phyloP scores from a whole-genome alignment of 805 yeast species.

The Scheffersomyces spartinae region DNA sequence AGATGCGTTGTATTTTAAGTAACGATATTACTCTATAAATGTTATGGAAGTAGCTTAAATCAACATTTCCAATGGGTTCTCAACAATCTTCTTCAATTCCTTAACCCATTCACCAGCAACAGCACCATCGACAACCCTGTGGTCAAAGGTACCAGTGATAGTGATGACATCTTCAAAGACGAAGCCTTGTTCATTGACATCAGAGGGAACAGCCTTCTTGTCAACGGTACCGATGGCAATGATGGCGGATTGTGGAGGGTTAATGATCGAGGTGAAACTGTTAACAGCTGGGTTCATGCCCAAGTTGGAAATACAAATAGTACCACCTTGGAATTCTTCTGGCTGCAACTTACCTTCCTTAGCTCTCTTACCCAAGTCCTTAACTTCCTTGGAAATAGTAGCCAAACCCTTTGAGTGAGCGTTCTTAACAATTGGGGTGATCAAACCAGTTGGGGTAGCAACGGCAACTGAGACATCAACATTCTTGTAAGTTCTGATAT shows the following conservation, averaged over 20 bases:
- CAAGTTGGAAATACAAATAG: conserved; percentile 95
- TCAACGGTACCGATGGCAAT: conserved; percentile 90
- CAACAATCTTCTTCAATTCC: conserved; percentile 82
- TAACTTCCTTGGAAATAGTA: conserved; percentile 69
- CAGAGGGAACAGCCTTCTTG: conserved; percentile 88
- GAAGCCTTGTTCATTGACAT: conserved; percentile 82
- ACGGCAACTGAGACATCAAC: conserved; percentile 98
- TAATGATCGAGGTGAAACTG: conserved; percentile 89
- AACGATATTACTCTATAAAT: too few relatives aligned
- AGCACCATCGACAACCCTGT: conserved; percentile 96
- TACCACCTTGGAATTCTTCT: conserved; percentile 98
- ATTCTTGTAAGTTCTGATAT: conserved; percentile 81
- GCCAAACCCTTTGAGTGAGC: conserved; percentile 84
- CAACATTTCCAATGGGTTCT: conserved; percentile 91
- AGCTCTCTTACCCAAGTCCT: conserved; percentile 94
- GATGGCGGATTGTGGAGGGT: conserved; percentile 95
- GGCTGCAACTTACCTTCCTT: conserved; percentile 87
- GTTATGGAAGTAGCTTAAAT: conserved; percentile 42
- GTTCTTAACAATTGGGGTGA: conserved; percentile 88
- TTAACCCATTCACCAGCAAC: conserved; percentile 94
- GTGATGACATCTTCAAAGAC: conserved; percentile 84
- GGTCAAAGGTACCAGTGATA: conserved; percentile 96
- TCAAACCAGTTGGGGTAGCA: conserved; percentile 93
- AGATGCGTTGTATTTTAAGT: too few relatives aligned
- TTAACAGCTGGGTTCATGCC: conserved; percentile 97